Evolutionary conservation across 2,329 filamentous ascomycete genomes (phyloP).

Genomic region (Cladophialophora psammophila): DNA sequence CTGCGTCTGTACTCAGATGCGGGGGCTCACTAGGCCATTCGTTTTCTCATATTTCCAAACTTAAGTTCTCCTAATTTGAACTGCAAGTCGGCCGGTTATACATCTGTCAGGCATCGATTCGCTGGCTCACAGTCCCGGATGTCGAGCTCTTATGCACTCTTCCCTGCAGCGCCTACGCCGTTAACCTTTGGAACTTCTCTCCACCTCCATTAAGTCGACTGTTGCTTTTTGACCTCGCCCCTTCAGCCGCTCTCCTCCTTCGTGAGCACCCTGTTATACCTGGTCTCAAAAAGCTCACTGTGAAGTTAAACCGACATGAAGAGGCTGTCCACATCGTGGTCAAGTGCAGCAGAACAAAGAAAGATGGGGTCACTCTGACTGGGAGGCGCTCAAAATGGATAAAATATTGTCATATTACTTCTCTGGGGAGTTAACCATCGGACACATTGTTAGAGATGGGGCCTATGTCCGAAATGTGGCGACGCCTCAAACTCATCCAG

Average conservation of each 20-base stretch:
- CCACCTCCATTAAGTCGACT: background rate
- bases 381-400: background rate
- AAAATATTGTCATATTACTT: background rate
- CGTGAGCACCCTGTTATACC: background rate
- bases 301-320: background rate
- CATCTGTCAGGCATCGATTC: background rate
- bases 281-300: background rate
- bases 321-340: background rate
- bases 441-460: background rate
- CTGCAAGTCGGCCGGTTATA: background rate
- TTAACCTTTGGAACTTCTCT: background rate
- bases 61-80: background rate
- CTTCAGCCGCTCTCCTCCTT: background rate
- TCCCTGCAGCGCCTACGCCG: background rate
- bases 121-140: background rate
- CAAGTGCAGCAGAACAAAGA: background rate
- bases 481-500: background rate
- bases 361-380: background rate
- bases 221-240: background rate
- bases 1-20: background rate
- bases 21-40: background rate
- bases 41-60: background rate
- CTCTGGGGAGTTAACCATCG: background rate
- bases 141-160: background rate
- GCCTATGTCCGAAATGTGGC: background rate